Base-by-base conservation (phyloP, 768 basidiomycete genomes). In the Rhodocollybia butyracea region DNA sequence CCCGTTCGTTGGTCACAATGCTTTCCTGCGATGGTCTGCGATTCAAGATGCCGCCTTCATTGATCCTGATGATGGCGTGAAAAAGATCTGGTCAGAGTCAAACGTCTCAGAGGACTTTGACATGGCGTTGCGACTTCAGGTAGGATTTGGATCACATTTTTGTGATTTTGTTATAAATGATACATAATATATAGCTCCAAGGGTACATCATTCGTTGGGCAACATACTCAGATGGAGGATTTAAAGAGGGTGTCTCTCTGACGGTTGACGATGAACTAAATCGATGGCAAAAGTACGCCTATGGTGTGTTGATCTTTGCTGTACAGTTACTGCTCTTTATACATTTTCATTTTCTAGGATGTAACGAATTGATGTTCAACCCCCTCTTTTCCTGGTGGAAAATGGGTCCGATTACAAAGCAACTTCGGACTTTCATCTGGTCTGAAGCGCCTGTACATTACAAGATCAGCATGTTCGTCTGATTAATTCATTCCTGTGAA, bases 201-300 rank as follows among this genome's bases (percentile, higher is more conserved):
- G 88, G 86, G 0, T 91, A 89, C 65, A 83, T 81, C 60, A 89
- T 91, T 59, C 85, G 88, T 42, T 88, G 89, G 92, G 87, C 91
- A 27, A 90, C 89, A 0, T 95, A 95, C 68, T 87, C 84, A 1
- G 79, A 88, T 21, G 85, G 91, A 46, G 88, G 83, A 2, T 95
- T 94, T 76, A 89, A 93, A 72, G 94, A 96, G 64, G 94, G 94
- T 59, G 93, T 96, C 19, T 90, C 88, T 0, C 74, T 96, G 15
- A 94, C 94, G 0, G 85, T 85, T 53, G 91, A 94, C 50, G 94
- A 96, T 63, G 94, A 96, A 67, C 73, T 96, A 8, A 94, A 94
- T 62, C 71, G 94, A 2, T 96, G 94, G 94, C 91, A 94, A 59
- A 96, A 94, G 66, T 91, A 91, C 58, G 76, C 87, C 0, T 90